Conservation (phyloP, 176 grass and related monocot species). For the Miscanthus lutarioriparius region DNA sequence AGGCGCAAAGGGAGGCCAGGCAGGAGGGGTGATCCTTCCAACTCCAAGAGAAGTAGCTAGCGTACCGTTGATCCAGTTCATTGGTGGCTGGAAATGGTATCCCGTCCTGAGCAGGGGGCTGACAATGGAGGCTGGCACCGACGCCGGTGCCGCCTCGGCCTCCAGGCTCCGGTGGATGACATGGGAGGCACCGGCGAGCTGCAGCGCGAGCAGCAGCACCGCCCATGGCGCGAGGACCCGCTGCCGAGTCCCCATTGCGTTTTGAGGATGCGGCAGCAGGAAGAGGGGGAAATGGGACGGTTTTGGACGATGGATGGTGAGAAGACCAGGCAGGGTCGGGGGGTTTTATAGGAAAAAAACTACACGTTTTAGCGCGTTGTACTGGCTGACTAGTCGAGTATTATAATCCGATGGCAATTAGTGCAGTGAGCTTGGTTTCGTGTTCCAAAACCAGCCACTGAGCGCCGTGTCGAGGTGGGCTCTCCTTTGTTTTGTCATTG, state of each 20-base stretch:
- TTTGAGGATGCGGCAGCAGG: not conserved
- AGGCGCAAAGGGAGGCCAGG: not conserved
- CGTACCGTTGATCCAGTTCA: constrained; percentile 76
- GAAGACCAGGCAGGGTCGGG: not conserved
- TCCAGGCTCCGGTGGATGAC: constrained; percentile 34
- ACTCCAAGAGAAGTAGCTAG: not conserved
- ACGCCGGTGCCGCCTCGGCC: not conserved
- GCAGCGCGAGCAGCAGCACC: constrained; percentile 31
- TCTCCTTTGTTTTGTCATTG: not conserved
- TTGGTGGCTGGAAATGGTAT: constrained; percentile 69
- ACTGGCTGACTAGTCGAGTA: not conserved
- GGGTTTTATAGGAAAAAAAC: constrained; percentile 14
- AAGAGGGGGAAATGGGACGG: not conserved
- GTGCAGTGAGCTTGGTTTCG: not conserved
- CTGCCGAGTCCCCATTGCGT: constrained; percentile 20
- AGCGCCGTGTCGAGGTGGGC: not conserved
- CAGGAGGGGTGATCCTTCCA: not conserved
- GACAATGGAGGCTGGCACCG: constrained; percentile 47
- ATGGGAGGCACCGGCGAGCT: constrained; percentile 44
- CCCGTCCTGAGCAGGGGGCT: constrained; percentile 44
- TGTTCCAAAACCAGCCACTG: constrained; percentile 8
- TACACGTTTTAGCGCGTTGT: not conserved
- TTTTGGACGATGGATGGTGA: not conserved
- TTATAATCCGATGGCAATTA: not conserved
- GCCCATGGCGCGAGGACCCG: constrained; percentile 31